Conservation (phyloP, 495 filamentous ascomycete species). For the Tuber brumale region DNA sequence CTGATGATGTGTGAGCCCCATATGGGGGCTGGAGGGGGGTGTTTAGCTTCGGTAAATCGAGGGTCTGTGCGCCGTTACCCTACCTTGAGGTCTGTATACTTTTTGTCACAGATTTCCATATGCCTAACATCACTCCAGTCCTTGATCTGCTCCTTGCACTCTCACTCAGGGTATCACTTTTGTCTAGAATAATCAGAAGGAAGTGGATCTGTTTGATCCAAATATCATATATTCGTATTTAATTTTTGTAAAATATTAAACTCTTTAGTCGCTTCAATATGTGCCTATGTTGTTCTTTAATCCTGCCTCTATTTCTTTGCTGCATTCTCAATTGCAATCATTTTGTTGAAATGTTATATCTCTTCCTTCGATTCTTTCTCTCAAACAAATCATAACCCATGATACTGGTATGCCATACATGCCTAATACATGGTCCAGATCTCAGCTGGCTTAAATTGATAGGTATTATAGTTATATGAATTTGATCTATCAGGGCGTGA, state of each 20-base stretch:
- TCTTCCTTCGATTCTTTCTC: too few species aligned
- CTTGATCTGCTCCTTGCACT: conserved; percentile 5
- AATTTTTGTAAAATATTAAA: too few species aligned
- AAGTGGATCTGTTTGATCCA: neutral
- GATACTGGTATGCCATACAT: conserved; percentile 12
- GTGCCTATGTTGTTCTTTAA: neutral
- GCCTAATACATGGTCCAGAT: conserved; percentile 5
- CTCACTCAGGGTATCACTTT: conserved; percentile 9
- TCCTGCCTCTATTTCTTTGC: neutral
- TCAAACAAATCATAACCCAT: neutral
- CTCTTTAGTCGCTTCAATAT: neutral
- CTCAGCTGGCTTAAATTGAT: neutral
- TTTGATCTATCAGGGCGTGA: neutral
- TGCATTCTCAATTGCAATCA: neutral
- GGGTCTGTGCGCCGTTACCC: too few species aligned
- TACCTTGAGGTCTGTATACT: too few species aligned
- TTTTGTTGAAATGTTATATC: neutral
- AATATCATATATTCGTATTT: conserved; percentile 1
- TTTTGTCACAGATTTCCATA: too few species aligned
- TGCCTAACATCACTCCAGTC: neutral
- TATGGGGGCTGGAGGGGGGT: too few species aligned
- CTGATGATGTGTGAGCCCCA: too few species aligned
- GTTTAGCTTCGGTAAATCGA: too few species aligned
- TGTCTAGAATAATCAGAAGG: neutral
- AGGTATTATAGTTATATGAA: neutral